Conservation (phyloP, 1,139 yeast species). For the Saccharomycopsis phalli region DNA sequence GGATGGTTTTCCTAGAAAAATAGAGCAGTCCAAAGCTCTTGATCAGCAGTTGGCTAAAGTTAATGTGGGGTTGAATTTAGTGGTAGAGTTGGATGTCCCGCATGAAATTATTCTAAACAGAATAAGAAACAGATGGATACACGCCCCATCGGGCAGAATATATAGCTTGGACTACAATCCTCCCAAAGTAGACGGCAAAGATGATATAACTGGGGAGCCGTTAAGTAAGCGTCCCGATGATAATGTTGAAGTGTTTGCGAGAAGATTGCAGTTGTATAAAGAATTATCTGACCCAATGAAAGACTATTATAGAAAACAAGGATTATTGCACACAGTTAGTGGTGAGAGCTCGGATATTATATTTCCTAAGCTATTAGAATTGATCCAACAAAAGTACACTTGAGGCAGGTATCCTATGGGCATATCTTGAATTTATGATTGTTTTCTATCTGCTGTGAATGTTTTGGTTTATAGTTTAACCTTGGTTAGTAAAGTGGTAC, state of each 20-base stretch:
- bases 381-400: constrained; percentile 34
- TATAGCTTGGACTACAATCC: constrained; percentile 84
- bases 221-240: constrained; percentile 75
- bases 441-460: too few relatives aligned
- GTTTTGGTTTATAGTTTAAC: too few relatives aligned
- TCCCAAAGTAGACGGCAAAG: constrained; percentile 71
- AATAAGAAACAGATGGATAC: constrained; percentile 81
- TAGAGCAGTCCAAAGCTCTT: constrained; percentile 57
- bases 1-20: constrained; percentile 89
- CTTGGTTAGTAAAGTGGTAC: too few relatives aligned
- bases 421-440: too few relatives aligned
- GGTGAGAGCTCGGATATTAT: constrained; percentile 83
- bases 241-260: constrained; percentile 57
- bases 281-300: constrained; percentile 53
- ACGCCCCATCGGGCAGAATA: constrained; percentile 73
- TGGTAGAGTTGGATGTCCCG: constrained; percentile 79
- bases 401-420: too few relatives aligned
- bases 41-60: constrained; percentile 36
- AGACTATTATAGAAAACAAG: constrained; percentile 45
- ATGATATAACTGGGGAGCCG: constrained; percentile 86
- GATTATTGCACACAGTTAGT: constrained; percentile 46
- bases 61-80: constrained; percentile 47
- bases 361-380: constrained; percentile 53
- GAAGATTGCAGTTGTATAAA: constrained; percentile 57
- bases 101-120: constrained; percentile 68